These are phyloP conservation scores for Furcasterigmium sp. DNA, from an alignment of 2,329 filamentous ascomycete species.

Conservation along the genomic window DNA sequence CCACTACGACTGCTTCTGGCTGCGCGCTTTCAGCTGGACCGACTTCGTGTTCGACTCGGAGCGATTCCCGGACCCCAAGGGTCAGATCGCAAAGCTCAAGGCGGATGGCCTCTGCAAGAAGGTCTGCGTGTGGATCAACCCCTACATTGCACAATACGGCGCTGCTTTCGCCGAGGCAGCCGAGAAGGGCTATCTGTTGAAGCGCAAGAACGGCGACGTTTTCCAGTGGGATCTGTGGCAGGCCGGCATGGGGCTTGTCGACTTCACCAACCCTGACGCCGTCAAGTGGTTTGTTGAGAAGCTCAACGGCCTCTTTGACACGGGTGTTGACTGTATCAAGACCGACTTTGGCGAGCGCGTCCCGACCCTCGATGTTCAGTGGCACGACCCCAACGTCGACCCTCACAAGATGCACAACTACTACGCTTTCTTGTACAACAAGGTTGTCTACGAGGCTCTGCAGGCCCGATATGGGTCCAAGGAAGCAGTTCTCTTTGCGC, in stretches of 20 bases:
- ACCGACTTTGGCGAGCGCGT: conserved; percentile 74
- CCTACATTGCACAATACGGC: conserved; percentile 66
- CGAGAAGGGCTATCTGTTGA: conserved; percentile 63
- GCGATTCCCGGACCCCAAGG: conserved; percentile 63
- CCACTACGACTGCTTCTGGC: conserved; percentile 76
- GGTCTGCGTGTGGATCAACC: conserved; percentile 73
- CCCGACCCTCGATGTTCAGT: conserved; percentile 59
- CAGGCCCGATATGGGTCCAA: conserved; percentile 43
- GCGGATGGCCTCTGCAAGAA: conserved; percentile 54
- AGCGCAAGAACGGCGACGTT: conserved; percentile 62
- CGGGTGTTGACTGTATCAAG: conserved; percentile 68
- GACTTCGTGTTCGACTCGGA: conserved; percentile 67
- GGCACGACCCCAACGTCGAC: conserved; percentile 54
- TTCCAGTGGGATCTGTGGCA: conserved; percentile 79
- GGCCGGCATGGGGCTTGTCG: conserved; percentile 68
- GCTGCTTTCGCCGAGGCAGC: conserved; percentile 60
- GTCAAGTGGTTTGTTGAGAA: conserved; percentile 59
- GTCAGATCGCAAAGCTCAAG: conserved; percentile 60
- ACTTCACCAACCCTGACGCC: conserved; percentile 69
- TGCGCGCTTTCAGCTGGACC: conserved; percentile 70
- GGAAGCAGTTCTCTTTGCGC: conserved; percentile 61
- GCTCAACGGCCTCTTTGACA: conserved; percentile 58
- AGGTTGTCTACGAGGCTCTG: conserved; percentile 61
- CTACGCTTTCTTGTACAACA: conserved; percentile 71
- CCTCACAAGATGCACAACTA: conserved; percentile 70